Base-by-base conservation (phyloP, 352 stramenopile genomes). In the Globisporangium rhizosaccharum region DNA sequence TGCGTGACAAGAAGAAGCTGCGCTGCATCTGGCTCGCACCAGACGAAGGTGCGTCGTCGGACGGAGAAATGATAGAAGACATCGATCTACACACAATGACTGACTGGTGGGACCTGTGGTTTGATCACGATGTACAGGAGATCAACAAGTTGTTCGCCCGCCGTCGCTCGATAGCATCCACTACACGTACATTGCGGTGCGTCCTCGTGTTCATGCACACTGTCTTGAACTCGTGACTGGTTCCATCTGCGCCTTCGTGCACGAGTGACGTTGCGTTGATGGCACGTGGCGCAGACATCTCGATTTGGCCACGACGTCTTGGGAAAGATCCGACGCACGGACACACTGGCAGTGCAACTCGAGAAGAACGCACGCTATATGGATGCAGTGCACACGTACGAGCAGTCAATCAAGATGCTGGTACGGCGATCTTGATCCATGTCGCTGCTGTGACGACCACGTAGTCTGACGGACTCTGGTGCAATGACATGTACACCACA, bases 361-460 rank as follows among this genome's bases (percentile, higher is more conserved):
- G 80, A 90, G 59, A 75, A 72, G 64, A 86, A 67, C 23, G 55
- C 52, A 3, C 71, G 80, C 46, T 90, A 68, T 53, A 85, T 85
- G 74, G 80, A 90, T 58, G 73, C 73, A 10, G 72, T 85, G n/a
- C 76, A 87, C 62, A 90, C 80, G 8, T 85, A 87, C 46, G 75
- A 90, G 51, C 80, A 90, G 53, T 77, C 80, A 7, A 69, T 56
- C 30, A 88, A 88, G 63, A 87, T 90, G 77, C 68, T 88, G 59
- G 79, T 89, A 70, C 18, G 59, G 26, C 9, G 20, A 39, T 25
- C 18, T 39, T 11, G 8, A 11, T 39, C 33, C 1, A 39, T 39
- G 33, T 11, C 33, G 33, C 3, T 39, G 33, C 11, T 11, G 33
- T 39, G 33, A 11, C 33, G 11, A 39, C 33, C 33, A 11, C 33